Evolutionary conservation across 352 stramenopile species (phyloP), one percentile per base, ranked within the genome.

Genomic region (Globisporangium spiculum): DNA sequence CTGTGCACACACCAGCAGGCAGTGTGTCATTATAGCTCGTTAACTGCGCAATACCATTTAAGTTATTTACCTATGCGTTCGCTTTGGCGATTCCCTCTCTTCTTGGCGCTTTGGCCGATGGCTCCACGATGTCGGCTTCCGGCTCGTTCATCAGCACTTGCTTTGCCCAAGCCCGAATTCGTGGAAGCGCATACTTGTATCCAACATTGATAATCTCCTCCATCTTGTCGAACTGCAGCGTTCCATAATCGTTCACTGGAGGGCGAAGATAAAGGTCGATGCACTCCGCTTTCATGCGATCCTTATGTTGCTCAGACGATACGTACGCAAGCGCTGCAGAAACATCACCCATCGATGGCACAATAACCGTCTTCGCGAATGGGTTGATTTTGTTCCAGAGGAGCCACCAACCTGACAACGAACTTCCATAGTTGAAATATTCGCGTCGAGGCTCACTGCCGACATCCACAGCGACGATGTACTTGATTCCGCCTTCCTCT

Each of bases 271-370:
- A 97, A 46, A 98, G 62, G 63, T 98, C 90, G 55, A 94, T 89
- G 57, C 81, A 90, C 57, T 95, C 81, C 54, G 91, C 87, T 50
- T 88, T 90, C 57, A 96, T 90, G 8, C 87, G 83, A 36, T 90
- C 81, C 68, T 93, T 93, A 70, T 97, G 88, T 55, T 97, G 89
- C 67, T 97, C 89, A 2, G 89, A 96, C 5, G 89, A 96, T 8
- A 97, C 90, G 75, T 96, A 98, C 26, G 89, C 84, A 2, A 97
- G 72, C 12, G 83, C 90, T 18, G 90, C 87, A 18, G 84, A 94
- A 2, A 98, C 83, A 64, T 98, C 93, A n/a, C 91, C 91, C 90
- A 97, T 97, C 1, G 89, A 97, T 12, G 91, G 93, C 55, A 98
- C 91, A 52, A 85, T 88, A 1, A 97, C 91, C 0, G 86, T 95